Evolutionary conservation across 768 basidiomycete genomes (phyloP).

Genomic region (Kwoniella pini): DNA sequence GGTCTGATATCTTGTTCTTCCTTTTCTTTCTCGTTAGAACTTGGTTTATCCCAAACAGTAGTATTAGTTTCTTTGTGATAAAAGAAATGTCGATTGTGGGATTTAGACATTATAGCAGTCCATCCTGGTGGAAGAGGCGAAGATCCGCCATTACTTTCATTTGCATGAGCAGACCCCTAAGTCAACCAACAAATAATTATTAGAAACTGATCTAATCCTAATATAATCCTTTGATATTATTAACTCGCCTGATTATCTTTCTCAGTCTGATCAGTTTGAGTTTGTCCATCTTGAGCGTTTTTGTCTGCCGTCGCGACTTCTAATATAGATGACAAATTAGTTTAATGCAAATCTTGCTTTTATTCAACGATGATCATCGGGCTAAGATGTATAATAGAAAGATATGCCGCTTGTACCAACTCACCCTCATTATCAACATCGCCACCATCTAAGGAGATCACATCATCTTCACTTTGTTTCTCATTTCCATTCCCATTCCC

Average conservation of each 20-base stretch:
- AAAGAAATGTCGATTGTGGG: conserved; percentile 20
- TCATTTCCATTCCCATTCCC: background rate
- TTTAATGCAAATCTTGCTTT: too few species aligned
- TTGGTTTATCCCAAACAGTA: conserved; percentile 21
- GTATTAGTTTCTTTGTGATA: conserved; percentile 25
- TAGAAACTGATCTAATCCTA: too few species aligned
- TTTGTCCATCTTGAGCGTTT: too few species aligned
- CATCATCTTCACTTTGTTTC: conserved; percentile 23
- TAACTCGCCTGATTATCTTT: conserved; percentile 18
- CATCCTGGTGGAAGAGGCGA: conserved; percentile 23
- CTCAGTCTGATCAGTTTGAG: too few species aligned
- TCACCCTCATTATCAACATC: conserved; percentile 11
- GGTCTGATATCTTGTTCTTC: conserved; percentile 1
- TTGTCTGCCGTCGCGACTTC: too few species aligned
- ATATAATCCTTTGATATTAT: too few species aligned
- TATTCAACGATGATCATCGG: too few species aligned
- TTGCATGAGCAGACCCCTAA: too few species aligned
- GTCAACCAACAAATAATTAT: too few species aligned
- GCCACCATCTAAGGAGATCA: conserved; percentile 20
- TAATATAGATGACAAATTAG: too few species aligned
- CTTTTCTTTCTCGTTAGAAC: background rate
- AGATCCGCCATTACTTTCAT: conserved; percentile 1
- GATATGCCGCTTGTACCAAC: background rate
- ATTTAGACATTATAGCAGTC: conserved; percentile 25
- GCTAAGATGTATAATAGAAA: background rate